A percentile compares a stretch with the other conserved stretches of the same genome.
These are phyloP conservation scores for Acacia confusa DNA, from an alignment of 306 rosid genomes.

Conservation along the genomic window DNA sequence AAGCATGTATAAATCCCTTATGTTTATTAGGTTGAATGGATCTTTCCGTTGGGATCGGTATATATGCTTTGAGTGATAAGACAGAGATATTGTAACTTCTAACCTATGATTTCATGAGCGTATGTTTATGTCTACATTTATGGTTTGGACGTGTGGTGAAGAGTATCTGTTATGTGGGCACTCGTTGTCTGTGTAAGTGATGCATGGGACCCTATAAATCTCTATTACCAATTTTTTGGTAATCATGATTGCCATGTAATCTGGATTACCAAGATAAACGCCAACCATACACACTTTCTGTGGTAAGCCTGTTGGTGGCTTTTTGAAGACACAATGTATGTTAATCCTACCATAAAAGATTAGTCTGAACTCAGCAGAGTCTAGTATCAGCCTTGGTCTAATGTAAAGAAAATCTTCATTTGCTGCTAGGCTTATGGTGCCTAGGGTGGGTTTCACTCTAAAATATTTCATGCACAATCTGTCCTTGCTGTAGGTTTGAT, in stretches of 20 bases:
- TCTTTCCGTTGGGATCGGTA: not conserved
- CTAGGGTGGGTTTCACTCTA: conserved; percentile 8
- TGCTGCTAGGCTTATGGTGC: not conserved
- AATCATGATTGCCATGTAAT: not conserved
- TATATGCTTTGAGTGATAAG: not conserved
- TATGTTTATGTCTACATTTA: not conserved
- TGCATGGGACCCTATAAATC: not conserved
- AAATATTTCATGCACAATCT: not conserved
- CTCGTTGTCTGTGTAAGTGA: not conserved
- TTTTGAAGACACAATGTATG: not conserved
- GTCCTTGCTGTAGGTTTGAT: not conserved
- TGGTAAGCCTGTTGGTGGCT: conserved; percentile 11
- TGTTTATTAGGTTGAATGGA: not conserved
- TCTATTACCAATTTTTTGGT: too few relatives aligned
- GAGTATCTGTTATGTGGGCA: not conserved
- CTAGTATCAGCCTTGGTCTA: not conserved
- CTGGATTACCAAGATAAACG: not conserved
- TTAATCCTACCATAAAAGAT: conserved; percentile 17
- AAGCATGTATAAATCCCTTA: not conserved
- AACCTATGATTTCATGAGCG: not conserved
- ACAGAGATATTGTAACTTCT: not conserved
- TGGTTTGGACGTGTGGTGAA: not conserved
- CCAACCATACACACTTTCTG: not conserved
- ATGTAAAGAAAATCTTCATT: conserved; percentile 13
- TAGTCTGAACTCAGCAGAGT: not conserved